Evolutionary conservation across 2,329 filamentous ascomycete genomes (phyloP).

Genomic region (Cytospora paraplurivora): DNA sequence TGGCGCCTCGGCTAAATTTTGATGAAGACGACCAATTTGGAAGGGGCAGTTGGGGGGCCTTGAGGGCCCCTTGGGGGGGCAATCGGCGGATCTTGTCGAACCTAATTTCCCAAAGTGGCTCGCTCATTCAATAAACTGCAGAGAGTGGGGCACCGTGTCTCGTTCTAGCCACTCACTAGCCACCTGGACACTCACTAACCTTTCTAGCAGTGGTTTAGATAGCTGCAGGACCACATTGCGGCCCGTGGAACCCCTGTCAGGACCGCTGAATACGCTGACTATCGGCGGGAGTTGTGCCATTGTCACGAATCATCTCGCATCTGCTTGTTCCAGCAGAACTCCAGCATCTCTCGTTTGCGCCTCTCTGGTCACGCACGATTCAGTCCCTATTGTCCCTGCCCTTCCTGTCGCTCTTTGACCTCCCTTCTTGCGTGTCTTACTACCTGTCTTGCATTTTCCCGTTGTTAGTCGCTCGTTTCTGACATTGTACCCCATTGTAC

Average conservation of each 20-base stretch:
- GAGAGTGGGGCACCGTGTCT: not conserved
- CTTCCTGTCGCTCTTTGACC: conserved; percentile 10
- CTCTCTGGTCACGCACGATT: conserved; percentile 1
- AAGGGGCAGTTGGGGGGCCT: not conserved
- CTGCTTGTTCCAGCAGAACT: not conserved
- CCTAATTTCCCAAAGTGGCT: conserved; percentile 22
- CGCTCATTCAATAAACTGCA: conserved; percentile 19
- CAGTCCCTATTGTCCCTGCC: conserved; percentile 7
- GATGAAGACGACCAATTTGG: conserved; percentile 15
- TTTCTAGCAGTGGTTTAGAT: not conserved
- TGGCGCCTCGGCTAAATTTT: conserved; percentile 9
- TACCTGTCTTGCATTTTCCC: not conserved
- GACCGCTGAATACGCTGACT: not conserved
- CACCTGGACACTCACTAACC: too few species aligned
- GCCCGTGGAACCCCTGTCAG: not conserved
- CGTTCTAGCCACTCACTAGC: not conserved
- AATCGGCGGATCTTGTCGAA: conserved; percentile 2
- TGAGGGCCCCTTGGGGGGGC: too few species aligned
- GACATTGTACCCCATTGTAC: conserved; percentile 12
- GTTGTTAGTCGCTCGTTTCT: conserved; percentile 18
- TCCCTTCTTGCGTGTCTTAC: conserved; percentile 15
- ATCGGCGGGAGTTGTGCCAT: conserved; percentile 6
- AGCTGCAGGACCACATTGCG: not conserved
- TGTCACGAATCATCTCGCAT: conserved; percentile 20
- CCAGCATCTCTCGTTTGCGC: not conserved